Percentiles rank a stretch among this genome's conserved stretches.
Conservation (phyloP, 768 basidiomycete genomes). For the Chalciporus chontae region DNA sequence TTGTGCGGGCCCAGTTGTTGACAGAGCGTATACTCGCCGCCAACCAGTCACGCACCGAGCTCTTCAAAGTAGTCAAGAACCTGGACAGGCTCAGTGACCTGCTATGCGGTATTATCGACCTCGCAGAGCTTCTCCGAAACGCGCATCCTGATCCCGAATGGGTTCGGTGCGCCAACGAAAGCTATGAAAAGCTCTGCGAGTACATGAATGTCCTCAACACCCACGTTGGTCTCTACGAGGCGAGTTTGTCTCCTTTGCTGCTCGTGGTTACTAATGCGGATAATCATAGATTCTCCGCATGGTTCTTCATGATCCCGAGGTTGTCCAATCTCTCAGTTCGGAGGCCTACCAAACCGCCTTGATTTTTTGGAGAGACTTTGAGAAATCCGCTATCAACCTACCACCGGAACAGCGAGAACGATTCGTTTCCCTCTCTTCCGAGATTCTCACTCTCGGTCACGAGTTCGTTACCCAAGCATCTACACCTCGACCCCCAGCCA, state of each 20-base stretch:
- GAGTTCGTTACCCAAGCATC: conserved; percentile 73
- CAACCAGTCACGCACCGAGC: conserved; percentile 66
- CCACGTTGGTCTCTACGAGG: conserved; percentile 85
- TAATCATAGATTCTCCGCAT: conserved; percentile 58
- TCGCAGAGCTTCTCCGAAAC: conserved; percentile 90
- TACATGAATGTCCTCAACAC: conserved; percentile 99
- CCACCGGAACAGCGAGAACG: conserved; percentile 70
- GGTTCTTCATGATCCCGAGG: conserved; percentile 64
- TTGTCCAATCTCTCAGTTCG: conserved; percentile 61
- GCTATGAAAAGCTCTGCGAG: conserved; percentile 90
- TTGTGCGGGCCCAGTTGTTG: conserved; percentile 74
- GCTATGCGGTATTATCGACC: conserved; percentile 93
- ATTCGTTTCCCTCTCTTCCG: conserved; percentile 57
- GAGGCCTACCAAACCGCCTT: conserved; percentile 86
- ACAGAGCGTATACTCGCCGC: conserved; percentile 81
- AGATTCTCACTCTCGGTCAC: conserved; percentile 79
- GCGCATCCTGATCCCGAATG: conserved; percentile 86
- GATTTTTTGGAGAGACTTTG: conserved; percentile 96
- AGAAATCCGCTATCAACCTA: conserved; percentile 93
- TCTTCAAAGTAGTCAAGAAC: conserved; percentile 89
- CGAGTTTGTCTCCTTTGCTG: conserved; percentile 37
- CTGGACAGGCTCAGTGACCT: conserved; percentile 95
- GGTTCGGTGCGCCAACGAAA: conserved; percentile 79
- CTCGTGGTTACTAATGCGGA: conserved; percentile 14
- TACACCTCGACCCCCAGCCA: conserved; percentile 59